A percentile compares a stretch with the other conserved stretches of the same genome.
These are phyloP conservation scores for Leccinum pachyderme DNA, from an alignment of 1,284 basidiomycete species.

Conservation along the genomic window DNA sequence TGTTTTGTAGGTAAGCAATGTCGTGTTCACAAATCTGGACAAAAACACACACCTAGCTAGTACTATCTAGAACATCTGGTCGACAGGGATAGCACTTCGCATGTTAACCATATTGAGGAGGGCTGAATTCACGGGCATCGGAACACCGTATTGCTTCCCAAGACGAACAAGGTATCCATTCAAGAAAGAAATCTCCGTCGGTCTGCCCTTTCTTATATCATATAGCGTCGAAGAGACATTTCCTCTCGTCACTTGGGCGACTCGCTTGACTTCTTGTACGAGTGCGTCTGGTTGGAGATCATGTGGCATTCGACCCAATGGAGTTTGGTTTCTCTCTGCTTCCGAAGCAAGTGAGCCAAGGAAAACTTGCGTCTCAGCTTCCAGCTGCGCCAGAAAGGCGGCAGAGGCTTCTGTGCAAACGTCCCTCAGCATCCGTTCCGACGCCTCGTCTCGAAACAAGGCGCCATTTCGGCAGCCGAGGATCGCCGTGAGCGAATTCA, in stretches of 20 bases:
- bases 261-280: slow-evolving; percentile 50
- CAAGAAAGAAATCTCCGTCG: slow-evolving; percentile 81
- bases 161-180: slow-evolving; percentile 82
- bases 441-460: slow-evolving; percentile 47
- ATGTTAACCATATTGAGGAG: slow-evolving; percentile 64
- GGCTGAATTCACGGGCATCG: slow-evolving; percentile 61
- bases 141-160: slow-evolving; percentile 60
- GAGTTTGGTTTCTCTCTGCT: slow-evolving; percentile 29
- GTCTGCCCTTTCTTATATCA: slow-evolving; percentile 58
- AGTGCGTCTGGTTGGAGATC: slow-evolving; percentile 41
- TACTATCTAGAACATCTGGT: slow-evolving; percentile 36
- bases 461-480: slow-evolving; percentile 82
- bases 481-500: slow-evolving; percentile 89
- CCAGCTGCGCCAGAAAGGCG: slow-evolving; percentile 53
- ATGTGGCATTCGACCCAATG: slow-evolving; percentile 42
- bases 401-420: slow-evolving; percentile 62
- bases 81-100: slow-evolving; percentile 41
- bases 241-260: slow-evolving; percentile 53
- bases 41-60: slow-evolving; percentile 11
- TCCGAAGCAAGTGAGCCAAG: slow-evolving; percentile 33
- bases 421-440: slow-evolving; percentile 43
- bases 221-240: slow-evolving; percentile 81
- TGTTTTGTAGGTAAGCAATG: neutral
- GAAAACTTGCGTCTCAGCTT: slow-evolving; percentile 44
- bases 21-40: neutral